Conservation (phyloP, 257 asterid genomes). For the Solanum pennellii region DNA sequence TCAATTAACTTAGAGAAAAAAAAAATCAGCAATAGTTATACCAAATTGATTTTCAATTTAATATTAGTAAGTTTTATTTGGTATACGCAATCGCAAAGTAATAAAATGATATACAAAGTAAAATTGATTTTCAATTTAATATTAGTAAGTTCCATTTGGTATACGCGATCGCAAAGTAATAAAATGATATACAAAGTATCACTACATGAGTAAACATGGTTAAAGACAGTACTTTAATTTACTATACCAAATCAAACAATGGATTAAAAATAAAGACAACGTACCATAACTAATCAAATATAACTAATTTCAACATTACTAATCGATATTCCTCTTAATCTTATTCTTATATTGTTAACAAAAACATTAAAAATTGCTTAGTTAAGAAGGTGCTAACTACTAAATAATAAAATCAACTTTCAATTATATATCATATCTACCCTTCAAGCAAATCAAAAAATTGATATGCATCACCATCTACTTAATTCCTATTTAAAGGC, state of each 20-base stretch:
- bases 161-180: too few relatives aligned
- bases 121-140: not conserved
- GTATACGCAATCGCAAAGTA: too few relatives aligned
- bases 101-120: not conserved
- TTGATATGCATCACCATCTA: too few relatives aligned
- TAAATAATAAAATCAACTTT: not conserved
- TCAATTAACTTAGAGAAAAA: not conserved
- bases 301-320: too few relatives aligned
- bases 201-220: too few relatives aligned
- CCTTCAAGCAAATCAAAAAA: too few relatives aligned
- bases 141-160: too few relatives aligned
- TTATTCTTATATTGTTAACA: not conserved
- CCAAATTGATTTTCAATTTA: not conserved
- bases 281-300: too few relatives aligned
- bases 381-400: not conserved
- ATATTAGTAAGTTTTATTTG: too few relatives aligned
- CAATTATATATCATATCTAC: not conserved
- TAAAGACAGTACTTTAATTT: too few relatives aligned
- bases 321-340: not conserved
- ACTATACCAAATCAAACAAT: too few relatives aligned
- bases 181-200: not conserved
- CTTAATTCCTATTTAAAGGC: not conserved
- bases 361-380: not conserved
- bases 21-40: not conserved
- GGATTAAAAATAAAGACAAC: too few relatives aligned